phyloP scores from a whole-genome alignment of 371 early-diverging fungal genomes.

The Mortierella sp. region DNA sequence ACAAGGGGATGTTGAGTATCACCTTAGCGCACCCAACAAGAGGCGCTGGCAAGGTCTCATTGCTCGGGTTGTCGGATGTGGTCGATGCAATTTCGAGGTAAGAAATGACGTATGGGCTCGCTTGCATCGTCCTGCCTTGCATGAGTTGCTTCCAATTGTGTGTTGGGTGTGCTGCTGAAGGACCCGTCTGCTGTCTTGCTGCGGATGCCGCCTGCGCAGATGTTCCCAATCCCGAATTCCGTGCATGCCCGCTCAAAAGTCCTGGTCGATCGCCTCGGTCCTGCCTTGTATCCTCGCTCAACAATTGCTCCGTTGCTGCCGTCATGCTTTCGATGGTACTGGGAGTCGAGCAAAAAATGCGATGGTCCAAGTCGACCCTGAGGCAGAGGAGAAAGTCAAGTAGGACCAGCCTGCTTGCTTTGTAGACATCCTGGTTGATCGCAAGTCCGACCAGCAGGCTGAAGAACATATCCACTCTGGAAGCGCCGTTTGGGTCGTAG shows the following conservation, averaged over 20 bases:
- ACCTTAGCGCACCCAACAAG: conserved; percentile 44
- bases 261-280: conserved; percentile 34
- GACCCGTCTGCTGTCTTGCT: conserved; percentile 15
- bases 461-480: conserved; percentile 63
- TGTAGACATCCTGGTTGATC: conserved; percentile 60
- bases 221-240: conserved; percentile 10
- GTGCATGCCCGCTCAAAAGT: conserved; percentile 10
- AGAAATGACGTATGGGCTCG: conserved; percentile 64
- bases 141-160: conserved; percentile 52
- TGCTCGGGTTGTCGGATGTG: conserved; percentile 31
- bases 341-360: conserved; percentile 60
- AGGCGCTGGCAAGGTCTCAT: conserved; percentile 49
- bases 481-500: conserved; percentile 53
- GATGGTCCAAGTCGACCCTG: conserved; percentile 71
- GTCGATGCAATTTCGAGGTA: conserved; percentile 55
- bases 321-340: conserved; percentile 50
- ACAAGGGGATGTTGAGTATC: conserved; percentile 64
- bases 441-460: conserved; percentile 65
- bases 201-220: not conserved
- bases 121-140: conserved; percentile 56
- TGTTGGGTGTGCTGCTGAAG: conserved; percentile 31
- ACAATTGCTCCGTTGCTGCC: conserved; percentile 38
- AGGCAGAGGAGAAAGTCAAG: conserved; percentile 70
- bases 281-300: conserved; percentile 49
- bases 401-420: conserved; percentile 67